Conservation (phyloP, 1,284 basidiomycete genomes). For the Marasmius sp. region DNA sequence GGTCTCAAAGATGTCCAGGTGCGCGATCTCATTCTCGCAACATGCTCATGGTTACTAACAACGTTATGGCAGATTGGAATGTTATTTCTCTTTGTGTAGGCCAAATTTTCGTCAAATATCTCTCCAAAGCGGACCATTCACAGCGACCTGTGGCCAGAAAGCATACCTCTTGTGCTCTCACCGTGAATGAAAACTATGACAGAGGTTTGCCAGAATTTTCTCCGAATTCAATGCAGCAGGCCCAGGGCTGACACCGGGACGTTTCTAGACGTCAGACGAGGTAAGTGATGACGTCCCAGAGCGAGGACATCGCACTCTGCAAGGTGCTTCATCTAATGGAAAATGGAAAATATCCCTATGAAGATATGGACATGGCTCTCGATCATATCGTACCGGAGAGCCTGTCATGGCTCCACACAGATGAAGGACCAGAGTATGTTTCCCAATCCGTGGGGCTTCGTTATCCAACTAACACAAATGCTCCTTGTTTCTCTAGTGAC, state of each 20-base stretch:
- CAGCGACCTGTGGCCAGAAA: conserved; percentile 50
- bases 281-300: conserved; percentile 23
- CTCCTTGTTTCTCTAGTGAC: conserved; percentile 44
- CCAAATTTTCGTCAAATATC: conserved; percentile 20
- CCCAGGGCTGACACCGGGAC: not conserved
- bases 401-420: conserved; percentile 86
- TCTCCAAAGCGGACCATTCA: not conserved
- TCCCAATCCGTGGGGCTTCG: conserved; percentile 1
- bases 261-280: conserved; percentile 57
- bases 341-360: not conserved
- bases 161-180: conserved; percentile 89
- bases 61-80: conserved; percentile 60
- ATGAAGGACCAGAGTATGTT: conserved; percentile 83
- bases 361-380: conserved; percentile 85
- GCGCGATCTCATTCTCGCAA: conserved; percentile 15
- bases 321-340: too few species aligned
- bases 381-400: conserved; percentile 87
- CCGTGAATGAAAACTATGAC: conserved; percentile 87
- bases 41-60: not conserved
- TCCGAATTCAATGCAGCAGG: not conserved
- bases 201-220: conserved; percentile 39
- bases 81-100: conserved; percentile 73
- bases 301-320: too few species aligned
- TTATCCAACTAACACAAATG: conserved; percentile 2
- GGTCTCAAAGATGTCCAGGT: conserved; percentile 76